These are phyloP conservation scores for Tubosaeta sp. DNA, from an alignment of 768 basidiomycete species.

Conservation along the genomic window DNA sequence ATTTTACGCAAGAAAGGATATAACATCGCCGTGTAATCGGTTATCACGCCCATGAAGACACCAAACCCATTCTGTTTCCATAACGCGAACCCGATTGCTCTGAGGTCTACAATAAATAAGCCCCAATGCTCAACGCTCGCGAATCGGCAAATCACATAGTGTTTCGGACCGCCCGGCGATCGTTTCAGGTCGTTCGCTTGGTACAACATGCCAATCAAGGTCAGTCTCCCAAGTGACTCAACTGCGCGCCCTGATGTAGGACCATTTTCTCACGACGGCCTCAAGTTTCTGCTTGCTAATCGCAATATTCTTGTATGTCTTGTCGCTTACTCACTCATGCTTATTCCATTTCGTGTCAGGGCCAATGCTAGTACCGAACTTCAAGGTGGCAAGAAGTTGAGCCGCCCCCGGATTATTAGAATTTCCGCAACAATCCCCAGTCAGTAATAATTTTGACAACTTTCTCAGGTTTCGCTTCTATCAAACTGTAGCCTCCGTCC, in stretches of 20 bases:
- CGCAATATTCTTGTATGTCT: neutral
- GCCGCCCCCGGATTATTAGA: neutral
- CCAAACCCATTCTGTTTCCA: neutral
- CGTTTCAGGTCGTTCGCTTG: neutral
- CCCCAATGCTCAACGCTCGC: neutral
- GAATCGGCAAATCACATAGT: too few species aligned
- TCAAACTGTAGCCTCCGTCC: neutral
- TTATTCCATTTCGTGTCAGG: neutral
- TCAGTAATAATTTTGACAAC: neutral
- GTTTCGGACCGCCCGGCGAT: neutral
- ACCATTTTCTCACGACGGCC: neutral
- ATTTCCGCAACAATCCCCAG: neutral
- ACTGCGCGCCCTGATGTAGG: neutral
- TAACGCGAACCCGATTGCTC: neutral
- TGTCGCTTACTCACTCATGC: neutral
- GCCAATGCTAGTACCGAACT: neutral
- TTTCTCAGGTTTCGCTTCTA: neutral
- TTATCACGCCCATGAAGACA: too few species aligned
- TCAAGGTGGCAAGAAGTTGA: neutral
- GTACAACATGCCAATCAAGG: neutral
- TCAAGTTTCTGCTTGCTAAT: neutral
- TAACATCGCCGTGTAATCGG: neutral
- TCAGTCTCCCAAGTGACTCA: conserved; percentile 6
- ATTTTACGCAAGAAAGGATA: too few species aligned
- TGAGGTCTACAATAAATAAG: neutral